Percentiles rank a stretch among this genome's conserved stretches.
Conservation (phyloP, 768 basidiomycete species). For the Flagelloscypha sp. region DNA sequence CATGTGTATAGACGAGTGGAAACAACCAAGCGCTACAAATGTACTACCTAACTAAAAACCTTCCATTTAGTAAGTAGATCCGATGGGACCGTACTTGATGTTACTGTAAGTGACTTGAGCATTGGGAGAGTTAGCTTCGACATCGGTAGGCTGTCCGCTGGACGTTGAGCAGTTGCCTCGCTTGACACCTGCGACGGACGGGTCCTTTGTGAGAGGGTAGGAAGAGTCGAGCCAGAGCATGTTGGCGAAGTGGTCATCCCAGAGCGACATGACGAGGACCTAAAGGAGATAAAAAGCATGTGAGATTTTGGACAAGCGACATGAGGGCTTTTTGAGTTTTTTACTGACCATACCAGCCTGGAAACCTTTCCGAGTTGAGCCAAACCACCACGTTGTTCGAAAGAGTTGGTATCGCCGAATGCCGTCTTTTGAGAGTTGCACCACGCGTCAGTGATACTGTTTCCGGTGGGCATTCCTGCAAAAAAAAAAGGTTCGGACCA, state of each 20-base stretch:
- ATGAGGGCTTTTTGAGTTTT: too few relatives aligned
- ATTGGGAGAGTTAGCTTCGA: conserved; percentile 30
- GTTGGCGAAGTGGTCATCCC: conserved; percentile 47
- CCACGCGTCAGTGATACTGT: conserved; percentile 28
- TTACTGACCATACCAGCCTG: too few relatives aligned
- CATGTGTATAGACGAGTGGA: too few relatives aligned
- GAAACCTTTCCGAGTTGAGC: too few relatives aligned
- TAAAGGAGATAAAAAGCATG: too few relatives aligned
- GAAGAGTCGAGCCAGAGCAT: conserved; percentile 53
- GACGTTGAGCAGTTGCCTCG: conserved; percentile 43
- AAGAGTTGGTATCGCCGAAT: conserved; percentile 39
- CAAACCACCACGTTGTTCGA: conserved; percentile 36
- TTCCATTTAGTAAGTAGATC: too few relatives aligned
- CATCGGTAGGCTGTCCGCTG: conserved; percentile 36
- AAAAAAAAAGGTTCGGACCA: too few relatives aligned
- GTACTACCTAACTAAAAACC: too few relatives aligned
- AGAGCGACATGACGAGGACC: conserved; percentile 41
- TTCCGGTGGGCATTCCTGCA: too few relatives aligned
- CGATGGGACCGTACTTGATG: conserved; percentile 45
- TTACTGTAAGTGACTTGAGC: conserved; percentile 45
- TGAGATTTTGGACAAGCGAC: too few relatives aligned
- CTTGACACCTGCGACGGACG: conserved; percentile 32
- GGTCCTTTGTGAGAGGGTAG: conserved; percentile 31
- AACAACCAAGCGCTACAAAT: too few relatives aligned
- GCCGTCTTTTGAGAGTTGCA: conserved; percentile 25